phyloP scores from a whole-genome alignment of 345 rosid genomes.

The Populus pruinosa region DNA sequence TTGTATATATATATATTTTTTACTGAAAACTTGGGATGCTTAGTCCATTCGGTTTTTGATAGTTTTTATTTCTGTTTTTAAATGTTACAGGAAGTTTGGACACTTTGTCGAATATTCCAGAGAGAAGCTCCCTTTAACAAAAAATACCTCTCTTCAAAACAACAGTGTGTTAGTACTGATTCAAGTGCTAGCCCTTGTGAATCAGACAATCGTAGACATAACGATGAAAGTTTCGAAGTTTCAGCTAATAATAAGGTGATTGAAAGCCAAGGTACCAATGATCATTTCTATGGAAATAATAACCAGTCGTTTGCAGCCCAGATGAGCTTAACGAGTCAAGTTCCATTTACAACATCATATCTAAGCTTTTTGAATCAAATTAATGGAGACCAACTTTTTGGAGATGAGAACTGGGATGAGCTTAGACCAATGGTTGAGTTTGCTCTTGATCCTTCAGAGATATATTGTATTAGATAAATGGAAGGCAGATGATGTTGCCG shows the following conservation, averaged over 20 bases:
- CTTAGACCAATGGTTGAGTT: constrained; percentile 33
- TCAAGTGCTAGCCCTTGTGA: neutral
- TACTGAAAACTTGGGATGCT: neutral
- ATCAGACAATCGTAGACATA: neutral
- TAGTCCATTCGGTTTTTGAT: neutral
- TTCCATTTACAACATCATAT: constrained; percentile 13
- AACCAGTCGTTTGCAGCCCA: constrained; percentile 3
- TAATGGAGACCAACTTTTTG: neutral
- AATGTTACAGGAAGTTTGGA: constrained; percentile 37
- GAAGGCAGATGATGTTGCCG: neutral
- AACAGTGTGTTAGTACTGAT: neutral
- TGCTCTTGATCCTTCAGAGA: neutral
- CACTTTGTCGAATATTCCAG: constrained; percentile 34
- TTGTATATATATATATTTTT: neutral
- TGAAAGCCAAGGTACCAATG: constrained; percentile 3
- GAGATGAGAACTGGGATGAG: constrained; percentile 33
- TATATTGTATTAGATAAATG: neutral
- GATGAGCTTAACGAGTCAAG: constrained; percentile 7
- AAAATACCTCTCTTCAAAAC: constrained; percentile 11
- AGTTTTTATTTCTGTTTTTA: neutral
- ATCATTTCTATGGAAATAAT: neutral
- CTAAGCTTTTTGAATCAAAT: constrained; percentile 8
- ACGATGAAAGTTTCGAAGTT: neutral
- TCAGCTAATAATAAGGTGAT: neutral
- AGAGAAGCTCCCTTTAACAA: constrained; percentile 20